These are phyloP conservation scores for Globisporangium viniferum DNA, from an alignment of 352 stramenopile genomes.

Conservation along the genomic window DNA sequence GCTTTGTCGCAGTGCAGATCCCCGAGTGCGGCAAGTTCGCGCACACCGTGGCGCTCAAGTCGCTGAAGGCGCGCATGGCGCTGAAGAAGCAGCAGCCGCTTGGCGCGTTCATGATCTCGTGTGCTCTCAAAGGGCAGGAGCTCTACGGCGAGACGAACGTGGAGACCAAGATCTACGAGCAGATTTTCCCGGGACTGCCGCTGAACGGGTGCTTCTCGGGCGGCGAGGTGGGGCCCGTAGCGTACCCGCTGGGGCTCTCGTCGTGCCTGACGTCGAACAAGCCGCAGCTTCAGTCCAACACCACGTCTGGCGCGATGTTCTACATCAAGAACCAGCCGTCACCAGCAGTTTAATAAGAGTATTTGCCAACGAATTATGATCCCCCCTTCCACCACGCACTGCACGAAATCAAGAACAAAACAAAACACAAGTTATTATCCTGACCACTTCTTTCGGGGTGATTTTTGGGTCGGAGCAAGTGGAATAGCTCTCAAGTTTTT, in stretches of 20 bases:
- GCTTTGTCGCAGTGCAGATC: slow-evolving; percentile 36
- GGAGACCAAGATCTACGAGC: slow-evolving; percentile 20
- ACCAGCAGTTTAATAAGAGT: background rate
- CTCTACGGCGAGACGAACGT: slow-evolving; percentile 21
- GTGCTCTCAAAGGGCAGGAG: slow-evolving; percentile 30
- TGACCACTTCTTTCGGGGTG: background rate
- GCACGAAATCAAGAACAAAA: background rate
- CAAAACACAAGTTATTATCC: background rate
- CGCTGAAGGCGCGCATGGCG: slow-evolving; percentile 7
- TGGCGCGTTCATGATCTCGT: slow-evolving; percentile 30
- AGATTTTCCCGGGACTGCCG: slow-evolving; percentile 23
- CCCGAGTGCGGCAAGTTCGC: slow-evolving; percentile 17
- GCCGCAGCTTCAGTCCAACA: slow-evolving; percentile 38
- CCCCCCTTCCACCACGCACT: background rate
- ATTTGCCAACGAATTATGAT: background rate
- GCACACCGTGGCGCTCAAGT: slow-evolving; percentile 19
- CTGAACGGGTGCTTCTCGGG: slow-evolving; percentile 35
- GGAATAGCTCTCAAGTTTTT: too few species aligned
- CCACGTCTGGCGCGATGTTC: slow-evolving; percentile 45
- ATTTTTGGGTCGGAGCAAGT: too few species aligned
- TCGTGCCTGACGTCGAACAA: slow-evolving; percentile 2
- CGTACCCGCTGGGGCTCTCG: slow-evolving; percentile 21
- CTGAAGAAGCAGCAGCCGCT: slow-evolving; percentile 17
- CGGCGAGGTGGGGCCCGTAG: slow-evolving; percentile 35
- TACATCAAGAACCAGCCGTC: slow-evolving; percentile 18